Evolutionary conservation across 2,329 filamentous ascomycete genomes (phyloP).

Genomic region (Microdochium paspali): DNA sequence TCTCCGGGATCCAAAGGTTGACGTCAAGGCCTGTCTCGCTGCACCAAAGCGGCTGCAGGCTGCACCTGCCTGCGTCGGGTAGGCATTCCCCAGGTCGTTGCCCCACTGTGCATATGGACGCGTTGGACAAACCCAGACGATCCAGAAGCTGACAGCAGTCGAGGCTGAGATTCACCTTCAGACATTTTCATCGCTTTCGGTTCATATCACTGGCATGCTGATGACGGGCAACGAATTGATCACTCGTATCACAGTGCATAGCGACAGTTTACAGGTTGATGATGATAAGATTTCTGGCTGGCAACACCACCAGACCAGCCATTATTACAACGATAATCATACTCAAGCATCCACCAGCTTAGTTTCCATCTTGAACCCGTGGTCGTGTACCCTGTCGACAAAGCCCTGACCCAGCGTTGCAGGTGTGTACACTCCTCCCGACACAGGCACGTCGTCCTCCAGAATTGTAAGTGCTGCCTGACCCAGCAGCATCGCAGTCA

Average conservation of each 20-base stretch:
- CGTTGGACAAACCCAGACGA: too few species aligned
- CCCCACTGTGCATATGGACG: too few species aligned
- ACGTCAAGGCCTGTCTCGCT: background rate
- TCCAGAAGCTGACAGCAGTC: too few species aligned
- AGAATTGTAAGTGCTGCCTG: slow-evolving; percentile 58
- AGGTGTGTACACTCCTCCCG: slow-evolving; percentile 63
- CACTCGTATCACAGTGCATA: too few species aligned
- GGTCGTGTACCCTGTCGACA: slow-evolving; percentile 50
- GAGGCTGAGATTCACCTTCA: too few species aligned
- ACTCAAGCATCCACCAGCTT: slow-evolving; percentile 26
- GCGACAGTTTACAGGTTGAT: too few species aligned
- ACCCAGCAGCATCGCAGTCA: slow-evolving; percentile 55
- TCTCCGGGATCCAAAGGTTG: too few species aligned
- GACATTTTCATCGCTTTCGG: too few species aligned
- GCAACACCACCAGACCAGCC: background rate
- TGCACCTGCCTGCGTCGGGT: too few species aligned
- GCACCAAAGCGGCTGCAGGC: background rate
- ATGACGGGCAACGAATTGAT: too few species aligned
- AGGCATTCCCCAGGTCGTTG: background rate
- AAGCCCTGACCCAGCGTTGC: slow-evolving; percentile 60
- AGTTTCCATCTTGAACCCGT: slow-evolving; percentile 54
- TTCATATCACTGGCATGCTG: too few species aligned
- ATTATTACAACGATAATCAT: background rate
- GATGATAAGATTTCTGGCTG: too few species aligned
- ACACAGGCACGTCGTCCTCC: slow-evolving; percentile 48